Conservation (phyloP, 2,329 filamentous ascomycete genomes). For the Pseudopithomyces chartarum region DNA sequence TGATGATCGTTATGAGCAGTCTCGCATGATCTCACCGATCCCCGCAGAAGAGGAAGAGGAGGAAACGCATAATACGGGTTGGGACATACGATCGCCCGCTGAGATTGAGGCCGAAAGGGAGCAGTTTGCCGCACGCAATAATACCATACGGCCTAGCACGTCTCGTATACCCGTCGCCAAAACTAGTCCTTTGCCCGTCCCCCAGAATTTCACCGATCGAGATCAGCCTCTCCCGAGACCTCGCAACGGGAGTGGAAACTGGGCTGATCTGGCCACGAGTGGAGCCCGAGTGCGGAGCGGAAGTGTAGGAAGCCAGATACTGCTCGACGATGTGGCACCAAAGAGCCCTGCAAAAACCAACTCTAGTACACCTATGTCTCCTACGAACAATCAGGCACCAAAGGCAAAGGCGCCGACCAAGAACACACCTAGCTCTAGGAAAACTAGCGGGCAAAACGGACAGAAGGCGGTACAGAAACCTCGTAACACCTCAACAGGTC, state of each 20-base stretch:
- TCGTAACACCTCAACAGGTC: slow-evolving; percentile 30
- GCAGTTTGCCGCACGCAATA: slow-evolving; percentile 52
- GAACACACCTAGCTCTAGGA: slow-evolving; percentile 40
- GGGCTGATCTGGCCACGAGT: slow-evolving; percentile 61
- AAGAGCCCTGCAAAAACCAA: slow-evolving; percentile 25
- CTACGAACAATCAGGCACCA: slow-evolving; percentile 36
- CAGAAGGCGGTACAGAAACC: slow-evolving; percentile 42
- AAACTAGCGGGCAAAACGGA: slow-evolving; percentile 33
- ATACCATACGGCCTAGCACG: slow-evolving; percentile 58
- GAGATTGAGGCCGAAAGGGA: slow-evolving; percentile 68
- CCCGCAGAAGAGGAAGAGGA: slow-evolving; percentile 52
- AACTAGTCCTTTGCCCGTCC: slow-evolving; percentile 76
- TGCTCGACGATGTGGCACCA: slow-evolving; percentile 55
- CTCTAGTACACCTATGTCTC: slow-evolving; percentile 35
- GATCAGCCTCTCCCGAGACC: slow-evolving; percentile 70
- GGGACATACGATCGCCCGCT: slow-evolving; percentile 77
- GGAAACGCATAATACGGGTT: slow-evolving; percentile 46
- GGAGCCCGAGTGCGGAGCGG: slow-evolving; percentile 73
- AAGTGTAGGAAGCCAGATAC: slow-evolving; percentile 61
- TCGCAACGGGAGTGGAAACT: slow-evolving; percentile 60
- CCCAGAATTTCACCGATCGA: slow-evolving; percentile 73
- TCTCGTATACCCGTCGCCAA: slow-evolving; percentile 90
- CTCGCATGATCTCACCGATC: slow-evolving; percentile 43
- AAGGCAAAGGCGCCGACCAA: slow-evolving; percentile 50
- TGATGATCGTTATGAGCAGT: slow-evolving; percentile 35